phyloP scores from a whole-genome alignment of 2,329 filamentous ascomycete species.

The Sporothrix inflata region DNA sequence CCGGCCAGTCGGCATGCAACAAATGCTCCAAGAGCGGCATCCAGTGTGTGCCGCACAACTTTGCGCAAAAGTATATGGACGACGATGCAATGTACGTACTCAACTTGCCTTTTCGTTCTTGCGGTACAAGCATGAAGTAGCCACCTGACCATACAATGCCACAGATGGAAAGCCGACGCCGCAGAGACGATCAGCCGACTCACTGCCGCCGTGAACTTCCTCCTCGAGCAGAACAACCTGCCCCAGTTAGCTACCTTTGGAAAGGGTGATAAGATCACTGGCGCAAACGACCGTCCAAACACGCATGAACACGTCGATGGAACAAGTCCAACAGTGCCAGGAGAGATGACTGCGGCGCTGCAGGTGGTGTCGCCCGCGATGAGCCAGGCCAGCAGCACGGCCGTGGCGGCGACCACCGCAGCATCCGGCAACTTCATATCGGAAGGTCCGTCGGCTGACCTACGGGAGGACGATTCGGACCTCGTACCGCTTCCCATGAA shows the following conservation, averaged over 20 bases:
- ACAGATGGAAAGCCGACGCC: not conserved
- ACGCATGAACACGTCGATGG: not conserved
- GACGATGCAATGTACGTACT: not conserved
- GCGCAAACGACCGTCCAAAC: not conserved
- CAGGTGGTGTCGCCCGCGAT: not conserved
- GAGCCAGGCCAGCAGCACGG: slow-evolving; percentile 5
- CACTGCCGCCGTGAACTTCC: not conserved
- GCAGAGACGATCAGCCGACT: not conserved
- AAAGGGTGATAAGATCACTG: not conserved
- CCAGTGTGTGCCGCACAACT: not conserved
- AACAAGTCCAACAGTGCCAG: not conserved
- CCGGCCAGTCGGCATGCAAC: not conserved
- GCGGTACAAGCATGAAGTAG: too few relatives aligned
- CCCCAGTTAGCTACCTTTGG: not conserved
- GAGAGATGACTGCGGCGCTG: not conserved
- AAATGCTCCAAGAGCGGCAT: slow-evolving; percentile 6
- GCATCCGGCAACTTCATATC: slow-evolving; percentile 1
- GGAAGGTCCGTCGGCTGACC: not conserved
- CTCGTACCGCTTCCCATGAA: not conserved
- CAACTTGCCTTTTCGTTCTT: too few relatives aligned
- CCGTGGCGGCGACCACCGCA: not conserved
- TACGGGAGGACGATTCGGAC: not conserved
- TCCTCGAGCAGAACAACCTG: slow-evolving; percentile 2
- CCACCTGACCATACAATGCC: not conserved
- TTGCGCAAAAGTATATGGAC: slow-evolving; percentile 1